phyloP scores from a whole-genome alignment of 768 basidiomycete species.

The Hygrophoropsis aurantiaca region DNA sequence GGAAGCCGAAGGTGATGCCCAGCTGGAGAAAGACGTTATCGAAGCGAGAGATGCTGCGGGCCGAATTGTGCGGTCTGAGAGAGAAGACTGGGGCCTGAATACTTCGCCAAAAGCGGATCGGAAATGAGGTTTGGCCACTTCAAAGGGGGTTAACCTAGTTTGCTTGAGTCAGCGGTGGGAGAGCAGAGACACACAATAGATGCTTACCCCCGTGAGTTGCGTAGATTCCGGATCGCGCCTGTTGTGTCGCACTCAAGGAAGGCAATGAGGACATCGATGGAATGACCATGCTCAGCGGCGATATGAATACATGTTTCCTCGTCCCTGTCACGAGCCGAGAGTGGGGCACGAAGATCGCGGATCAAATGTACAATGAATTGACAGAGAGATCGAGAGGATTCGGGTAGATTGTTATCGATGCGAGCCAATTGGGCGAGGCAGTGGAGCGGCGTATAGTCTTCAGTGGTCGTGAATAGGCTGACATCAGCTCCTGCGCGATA shows the following conservation, averaged over 20 bases:
- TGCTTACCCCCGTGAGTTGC: constrained; percentile 71
- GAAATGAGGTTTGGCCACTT: constrained; percentile 69
- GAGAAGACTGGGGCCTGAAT: constrained; percentile 50
- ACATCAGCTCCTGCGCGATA: constrained; percentile 78
- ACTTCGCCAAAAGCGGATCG: constrained; percentile 54
- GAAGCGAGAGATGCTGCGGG: constrained; percentile 49
- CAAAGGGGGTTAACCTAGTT: constrained; percentile 59
- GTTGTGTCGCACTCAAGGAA: constrained; percentile 65
- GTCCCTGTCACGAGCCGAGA: constrained; percentile 62
- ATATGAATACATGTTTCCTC: constrained; percentile 81
- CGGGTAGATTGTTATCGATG: constrained; percentile 31
- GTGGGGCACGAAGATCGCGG: constrained; percentile 64
- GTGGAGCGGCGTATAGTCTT: constrained; percentile 69
- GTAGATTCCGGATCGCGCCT: constrained; percentile 54
- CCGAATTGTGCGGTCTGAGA: constrained; percentile 57
- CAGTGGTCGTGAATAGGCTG: constrained; percentile 61
- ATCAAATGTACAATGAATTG: constrained; percentile 68
- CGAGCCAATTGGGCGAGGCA: constrained; percentile 51
- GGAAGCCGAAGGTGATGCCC: constrained; percentile 13
- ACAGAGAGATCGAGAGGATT: constrained; percentile 43
- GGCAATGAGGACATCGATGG: constrained; percentile 58
- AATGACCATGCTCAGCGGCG: constrained; percentile 73
- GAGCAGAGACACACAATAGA: not conserved
- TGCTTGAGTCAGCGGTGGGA: not conserved
- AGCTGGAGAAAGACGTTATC: constrained; percentile 45